Base-by-base conservation (phyloP, 2,329 filamentous ascomycete genomes). In the Grosmannia serpens region DNA sequence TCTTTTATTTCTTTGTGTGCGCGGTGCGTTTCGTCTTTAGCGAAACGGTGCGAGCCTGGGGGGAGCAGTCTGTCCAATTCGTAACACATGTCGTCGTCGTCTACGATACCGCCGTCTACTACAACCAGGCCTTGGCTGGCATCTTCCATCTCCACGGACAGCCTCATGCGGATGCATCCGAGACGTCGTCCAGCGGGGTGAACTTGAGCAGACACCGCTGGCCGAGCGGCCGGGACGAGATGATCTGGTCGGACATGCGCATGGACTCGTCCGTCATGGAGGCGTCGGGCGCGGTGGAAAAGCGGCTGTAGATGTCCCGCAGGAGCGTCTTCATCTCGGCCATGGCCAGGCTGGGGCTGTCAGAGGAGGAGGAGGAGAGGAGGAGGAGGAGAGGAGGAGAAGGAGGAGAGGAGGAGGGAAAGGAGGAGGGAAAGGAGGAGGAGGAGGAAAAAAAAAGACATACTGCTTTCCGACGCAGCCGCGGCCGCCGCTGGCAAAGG, bases 381-480 rank as follows among this genome's bases (percentile, higher is more conserved):
- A 33, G 6, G 10, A 33, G 6, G 31, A 33, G 31, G 5, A 33
- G 31, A 6, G 5, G 31, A 6, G 31, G 5, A 33, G 10, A 33
- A 33, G 31, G 17, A n/a, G n/a, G n/a, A 33, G 31, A 33, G 5
- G 6, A 49, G 26, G 47, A 54, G 3, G 8, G 35, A 24, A n/a
- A n/a, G n/a, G 13, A 49, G 11, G 4, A 22, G 27, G 13, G 11
- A 24, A 17, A 50, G 15, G 13, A 27, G 13, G 11, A 57, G 5
- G 47, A 56, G 35, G 47, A 59, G 47, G 33, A 26, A 55, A 29
- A 49, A 50, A 31, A 26, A n/a, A 20, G 49, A 80, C 83, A 72
- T 71, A 87, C 84, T 87, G 82, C 64, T 83, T 84, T 4, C 83
- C 84, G 27, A 84, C 78, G 61, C 85, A 88, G 0, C 83, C 84